A percentile compares a stretch with the other conserved stretches of the same genome.
These are phyloP conservation scores for Diddensiella santjacobensis DNA, from an alignment of 805 yeast genomes.

Conservation along the genomic window DNA sequence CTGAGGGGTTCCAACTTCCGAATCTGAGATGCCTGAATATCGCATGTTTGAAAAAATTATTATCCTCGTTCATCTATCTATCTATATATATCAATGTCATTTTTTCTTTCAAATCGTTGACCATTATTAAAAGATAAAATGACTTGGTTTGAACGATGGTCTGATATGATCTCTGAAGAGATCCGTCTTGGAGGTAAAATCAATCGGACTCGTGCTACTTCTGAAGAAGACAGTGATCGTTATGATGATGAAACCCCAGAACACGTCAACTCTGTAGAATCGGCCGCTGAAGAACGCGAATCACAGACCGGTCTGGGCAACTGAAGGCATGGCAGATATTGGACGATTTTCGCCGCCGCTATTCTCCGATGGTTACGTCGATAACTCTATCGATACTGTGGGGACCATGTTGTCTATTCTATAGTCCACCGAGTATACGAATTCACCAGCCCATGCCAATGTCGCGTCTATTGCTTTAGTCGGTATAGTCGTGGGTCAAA, in stretches of 20 bases:
- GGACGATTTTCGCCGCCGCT: conserved; percentile 74
- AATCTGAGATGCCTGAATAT: no score
- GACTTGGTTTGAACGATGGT: neutral
- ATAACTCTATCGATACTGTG: conserved; percentile 76
- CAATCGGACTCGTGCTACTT: neutral
- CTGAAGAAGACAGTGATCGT: neutral
- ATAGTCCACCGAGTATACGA: conserved; percentile 59
- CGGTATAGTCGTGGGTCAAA: conserved; percentile 87
- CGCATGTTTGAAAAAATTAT: no score
- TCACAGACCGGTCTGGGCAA: conserved; percentile 24
- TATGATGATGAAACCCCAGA: neutral
- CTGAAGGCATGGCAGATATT: no score
- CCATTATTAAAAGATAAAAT: no score
- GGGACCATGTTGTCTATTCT: conserved; percentile 62
- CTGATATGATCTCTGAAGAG: neutral
- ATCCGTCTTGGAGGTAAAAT: neutral
- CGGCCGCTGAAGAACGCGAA: no score
- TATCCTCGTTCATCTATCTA: no score
- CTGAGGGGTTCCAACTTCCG: no score
- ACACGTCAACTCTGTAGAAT: neutral
- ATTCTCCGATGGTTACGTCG: conserved; percentile 90
- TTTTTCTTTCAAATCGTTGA: no score
- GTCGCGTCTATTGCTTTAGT: conserved; percentile 86
- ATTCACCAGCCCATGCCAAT: conserved; percentile 69
- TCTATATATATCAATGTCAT: no score